Percentiles rank a stretch among this genome's conserved stretches.
phyloP scores from a whole-genome alignment of 2,329 filamentous ascomycete genomes.

The Fusarium tjaetaba region DNA sequence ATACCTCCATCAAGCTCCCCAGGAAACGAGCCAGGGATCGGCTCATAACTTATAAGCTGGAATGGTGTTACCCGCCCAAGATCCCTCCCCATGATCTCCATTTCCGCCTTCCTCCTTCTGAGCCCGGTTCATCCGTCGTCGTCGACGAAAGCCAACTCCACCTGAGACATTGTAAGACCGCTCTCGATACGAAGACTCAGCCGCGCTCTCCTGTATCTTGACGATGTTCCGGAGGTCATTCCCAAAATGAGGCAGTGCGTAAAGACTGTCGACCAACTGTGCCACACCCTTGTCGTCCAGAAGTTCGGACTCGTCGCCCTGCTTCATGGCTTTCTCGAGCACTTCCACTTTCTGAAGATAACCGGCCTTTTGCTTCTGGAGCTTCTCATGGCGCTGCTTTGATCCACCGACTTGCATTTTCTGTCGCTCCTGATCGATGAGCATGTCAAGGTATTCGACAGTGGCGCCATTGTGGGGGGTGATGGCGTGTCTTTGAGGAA shows the following conservation, averaged over 20 bases:
- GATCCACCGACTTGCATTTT: conserved; percentile 7
- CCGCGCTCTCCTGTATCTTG: neutral
- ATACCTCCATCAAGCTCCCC: neutral
- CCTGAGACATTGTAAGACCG: neutral
- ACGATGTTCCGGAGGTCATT: neutral
- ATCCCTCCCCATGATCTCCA: neutral
- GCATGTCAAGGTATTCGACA: conserved; percentile 11
- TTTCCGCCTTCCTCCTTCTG: neutral
- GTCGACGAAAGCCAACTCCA: neutral
- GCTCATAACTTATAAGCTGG: neutral
- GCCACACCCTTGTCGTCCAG: neutral
- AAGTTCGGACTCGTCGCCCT: neutral
- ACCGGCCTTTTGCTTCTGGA: conserved; percentile 2
- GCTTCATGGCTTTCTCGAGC: conserved; percentile 7
- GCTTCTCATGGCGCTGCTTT: neutral
- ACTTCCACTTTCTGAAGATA: conserved; percentile 7
- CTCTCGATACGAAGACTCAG: neutral
- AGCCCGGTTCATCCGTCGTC: neutral
- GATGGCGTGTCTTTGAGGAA: conserved; percentile 8
- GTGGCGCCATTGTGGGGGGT: conserved; percentile 16
- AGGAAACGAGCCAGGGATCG: conserved; percentile 5
- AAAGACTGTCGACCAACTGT: neutral
- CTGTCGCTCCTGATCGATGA: neutral
- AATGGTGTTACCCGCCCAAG: neutral
- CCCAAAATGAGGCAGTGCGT: neutral